phyloP scores from a whole-genome alignment of 2,329 filamentous ascomycete species.

The Xylariales sp. region DNA sequence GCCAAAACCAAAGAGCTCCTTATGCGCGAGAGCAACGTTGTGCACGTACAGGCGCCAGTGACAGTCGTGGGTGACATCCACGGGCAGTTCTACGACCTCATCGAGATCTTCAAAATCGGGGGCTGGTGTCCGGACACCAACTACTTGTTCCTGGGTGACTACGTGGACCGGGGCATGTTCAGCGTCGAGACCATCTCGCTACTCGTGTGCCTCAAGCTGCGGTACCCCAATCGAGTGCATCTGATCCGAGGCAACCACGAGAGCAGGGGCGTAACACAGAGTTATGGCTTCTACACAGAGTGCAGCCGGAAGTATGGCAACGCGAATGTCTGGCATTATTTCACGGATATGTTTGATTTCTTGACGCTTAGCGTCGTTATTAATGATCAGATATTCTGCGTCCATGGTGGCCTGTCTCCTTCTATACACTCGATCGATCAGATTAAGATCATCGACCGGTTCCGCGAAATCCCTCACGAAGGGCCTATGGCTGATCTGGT shows the following conservation, averaged over 20 bases:
- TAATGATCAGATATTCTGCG: conserved; percentile 98
- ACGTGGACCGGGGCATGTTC: conserved; percentile 97
- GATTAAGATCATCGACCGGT: conserved; percentile 99
- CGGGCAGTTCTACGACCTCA: conserved; percentile 97
- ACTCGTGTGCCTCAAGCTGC: conserved; percentile 92
- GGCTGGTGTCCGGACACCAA: conserved; percentile 97
- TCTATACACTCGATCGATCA: conserved; percentile 98
- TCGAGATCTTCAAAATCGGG: conserved; percentile 98
- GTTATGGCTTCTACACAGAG: conserved; percentile 98
- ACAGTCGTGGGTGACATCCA: conserved; percentile 98
- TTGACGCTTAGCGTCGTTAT: conserved; percentile 95
- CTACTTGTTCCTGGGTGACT: conserved; percentile 98
- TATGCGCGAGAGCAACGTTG: conserved; percentile 99
- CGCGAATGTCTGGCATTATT: conserved; percentile 98
- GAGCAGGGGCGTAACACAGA: conserved; percentile 94
- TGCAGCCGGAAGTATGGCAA: conserved; percentile 98
- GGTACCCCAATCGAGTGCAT: conserved; percentile 93
- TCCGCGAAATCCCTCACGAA: conserved; percentile 97
- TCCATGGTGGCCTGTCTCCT: conserved; percentile 83
- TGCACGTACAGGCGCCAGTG: conserved; percentile 91
- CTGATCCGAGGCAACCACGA: conserved; percentile 98
- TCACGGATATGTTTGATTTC: conserved; percentile 99
- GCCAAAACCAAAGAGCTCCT: conserved; percentile 97
- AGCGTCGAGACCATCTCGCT: conserved; percentile 98
- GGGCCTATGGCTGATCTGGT: conserved; percentile 99